phyloP scores from a whole-genome alignment of 305 asterid species.

The Rubia balearica region DNA sequence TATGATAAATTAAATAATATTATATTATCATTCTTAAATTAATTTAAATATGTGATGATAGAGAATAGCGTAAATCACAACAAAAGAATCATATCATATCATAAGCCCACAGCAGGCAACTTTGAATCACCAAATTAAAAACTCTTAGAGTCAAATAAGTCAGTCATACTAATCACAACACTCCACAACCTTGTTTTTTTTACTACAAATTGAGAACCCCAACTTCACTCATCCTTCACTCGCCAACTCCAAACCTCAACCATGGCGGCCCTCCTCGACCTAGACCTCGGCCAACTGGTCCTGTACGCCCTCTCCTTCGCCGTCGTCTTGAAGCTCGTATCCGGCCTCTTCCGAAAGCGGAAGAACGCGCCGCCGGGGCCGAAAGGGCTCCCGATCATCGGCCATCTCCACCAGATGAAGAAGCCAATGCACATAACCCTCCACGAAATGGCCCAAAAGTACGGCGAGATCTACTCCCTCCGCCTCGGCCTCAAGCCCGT shows the following conservation, averaged over 20 bases:
- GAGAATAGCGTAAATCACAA: too few species aligned
- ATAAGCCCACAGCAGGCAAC: neutral
- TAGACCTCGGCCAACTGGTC: neutral
- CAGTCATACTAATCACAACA: neutral
- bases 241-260: neutral
- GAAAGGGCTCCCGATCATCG: slow-evolving; percentile 24
- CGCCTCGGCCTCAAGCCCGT: slow-evolving; percentile 21
- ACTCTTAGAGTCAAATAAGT: slow-evolving; percentile 2
- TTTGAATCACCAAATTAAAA: neutral
- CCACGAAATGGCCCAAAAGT: slow-evolving; percentile 21
- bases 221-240: neutral
- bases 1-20: too few species aligned
- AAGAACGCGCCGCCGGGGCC: slow-evolving; percentile 31
- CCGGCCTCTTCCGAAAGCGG: neutral
- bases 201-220: neutral
- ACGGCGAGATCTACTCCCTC: slow-evolving; percentile 24
- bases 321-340: neutral
- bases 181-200: neutral
- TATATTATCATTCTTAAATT: too few species aligned
- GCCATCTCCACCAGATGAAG: slow-evolving; percentile 32
- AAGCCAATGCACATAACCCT: slow-evolving; percentile 23
- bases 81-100: neutral
- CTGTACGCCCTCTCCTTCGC: neutral
- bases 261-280: neutral
- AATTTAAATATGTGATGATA: too few species aligned